Conservation (phyloP, 768 basidiomycete species). For the Suillus hirtellus region DNA sequence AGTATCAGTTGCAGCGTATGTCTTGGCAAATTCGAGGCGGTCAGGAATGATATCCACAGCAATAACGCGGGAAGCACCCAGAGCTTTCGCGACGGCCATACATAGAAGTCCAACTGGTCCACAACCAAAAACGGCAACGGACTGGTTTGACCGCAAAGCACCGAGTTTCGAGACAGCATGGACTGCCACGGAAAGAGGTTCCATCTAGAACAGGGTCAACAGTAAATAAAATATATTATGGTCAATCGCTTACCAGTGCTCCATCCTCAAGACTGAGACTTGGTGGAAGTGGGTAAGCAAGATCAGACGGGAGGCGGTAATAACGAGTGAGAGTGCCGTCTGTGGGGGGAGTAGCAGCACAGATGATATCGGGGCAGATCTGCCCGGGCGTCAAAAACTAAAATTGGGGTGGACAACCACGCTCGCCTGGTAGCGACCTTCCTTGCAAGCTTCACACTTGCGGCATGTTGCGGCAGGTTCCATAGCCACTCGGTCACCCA, state of each 20-base stretch:
- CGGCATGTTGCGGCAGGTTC: slow-evolving; percentile 90
- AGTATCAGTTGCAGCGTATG: slow-evolving; percentile 78
- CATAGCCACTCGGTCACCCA: slow-evolving; percentile 87
- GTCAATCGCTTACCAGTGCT: slow-evolving; percentile 67
- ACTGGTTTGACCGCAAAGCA: slow-evolving; percentile 68
- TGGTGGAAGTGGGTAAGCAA: slow-evolving; percentile 83
- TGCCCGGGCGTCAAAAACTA: slow-evolving; percentile 27
- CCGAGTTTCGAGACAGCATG: slow-evolving; percentile 85
- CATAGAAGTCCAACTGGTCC: slow-evolving; percentile 87
- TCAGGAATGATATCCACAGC: slow-evolving; percentile 76
- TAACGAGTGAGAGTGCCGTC: slow-evolving; percentile 88
- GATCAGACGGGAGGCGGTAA: slow-evolving; percentile 84
- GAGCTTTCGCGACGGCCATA: slow-evolving; percentile 95
- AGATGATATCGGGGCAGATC: slow-evolving; percentile 85
- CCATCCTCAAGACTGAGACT: slow-evolving; percentile 89
- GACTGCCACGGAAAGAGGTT: slow-evolving; percentile 90
- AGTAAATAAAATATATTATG: background rate
- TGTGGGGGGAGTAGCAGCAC: slow-evolving; percentile 94
- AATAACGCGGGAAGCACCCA: slow-evolving; percentile 82
- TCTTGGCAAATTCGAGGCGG: slow-evolving; percentile 84
- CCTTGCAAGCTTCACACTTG: slow-evolving; percentile 81
- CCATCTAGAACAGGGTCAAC: slow-evolving; percentile 57
- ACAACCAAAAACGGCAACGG: slow-evolving; percentile 86
- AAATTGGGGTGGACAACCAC: slow-evolving; percentile 6
- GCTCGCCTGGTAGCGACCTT: slow-evolving; percentile 76